Conservation (phyloP, 106 monocot genomes). For the Triglochin maritima region DNA sequence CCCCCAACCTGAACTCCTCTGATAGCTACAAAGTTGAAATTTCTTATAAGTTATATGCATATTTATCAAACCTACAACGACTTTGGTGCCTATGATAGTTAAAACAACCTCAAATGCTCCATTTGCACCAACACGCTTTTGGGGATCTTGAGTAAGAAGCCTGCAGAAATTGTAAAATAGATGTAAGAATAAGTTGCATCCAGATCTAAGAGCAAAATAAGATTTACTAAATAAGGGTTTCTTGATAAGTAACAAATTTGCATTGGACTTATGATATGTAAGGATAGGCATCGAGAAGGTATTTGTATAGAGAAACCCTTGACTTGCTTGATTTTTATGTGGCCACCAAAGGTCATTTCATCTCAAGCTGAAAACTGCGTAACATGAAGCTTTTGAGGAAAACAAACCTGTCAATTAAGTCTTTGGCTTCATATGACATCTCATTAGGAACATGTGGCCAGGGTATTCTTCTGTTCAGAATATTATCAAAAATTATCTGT, state of each 20-base stretch:
- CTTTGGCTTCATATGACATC: constrained; percentile 58
- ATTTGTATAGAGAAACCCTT: too few relatives aligned
- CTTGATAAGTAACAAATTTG: not conserved
- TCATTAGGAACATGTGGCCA: constrained; percentile 53
- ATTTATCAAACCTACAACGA: too few relatives aligned
- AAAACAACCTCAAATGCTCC: constrained; percentile 47
- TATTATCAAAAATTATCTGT: constrained; percentile 63
- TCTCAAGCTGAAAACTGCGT: too few relatives aligned
- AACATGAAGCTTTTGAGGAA: not conserved
- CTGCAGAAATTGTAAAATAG: constrained; percentile 12
- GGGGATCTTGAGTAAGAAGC: constrained; percentile 42
- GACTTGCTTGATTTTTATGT: too few relatives aligned
- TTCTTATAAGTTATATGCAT: too few relatives aligned
- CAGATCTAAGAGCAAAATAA: not conserved
- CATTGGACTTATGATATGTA: too few relatives aligned
- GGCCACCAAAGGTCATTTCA: too few relatives aligned
- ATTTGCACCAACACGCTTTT: constrained; percentile 40
- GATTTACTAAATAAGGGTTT: not conserved
- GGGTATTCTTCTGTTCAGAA: constrained; percentile 54
- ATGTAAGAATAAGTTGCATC: not conserved
- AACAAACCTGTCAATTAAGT: constrained; percentile 53
- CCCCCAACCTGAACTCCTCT: too few relatives aligned
- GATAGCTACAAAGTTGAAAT: too few relatives aligned
- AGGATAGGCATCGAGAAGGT: too few relatives aligned
- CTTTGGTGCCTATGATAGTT: too few relatives aligned